Base-by-base conservation (phyloP, 768 basidiomycete species). In the Phaffia australis region DNA sequence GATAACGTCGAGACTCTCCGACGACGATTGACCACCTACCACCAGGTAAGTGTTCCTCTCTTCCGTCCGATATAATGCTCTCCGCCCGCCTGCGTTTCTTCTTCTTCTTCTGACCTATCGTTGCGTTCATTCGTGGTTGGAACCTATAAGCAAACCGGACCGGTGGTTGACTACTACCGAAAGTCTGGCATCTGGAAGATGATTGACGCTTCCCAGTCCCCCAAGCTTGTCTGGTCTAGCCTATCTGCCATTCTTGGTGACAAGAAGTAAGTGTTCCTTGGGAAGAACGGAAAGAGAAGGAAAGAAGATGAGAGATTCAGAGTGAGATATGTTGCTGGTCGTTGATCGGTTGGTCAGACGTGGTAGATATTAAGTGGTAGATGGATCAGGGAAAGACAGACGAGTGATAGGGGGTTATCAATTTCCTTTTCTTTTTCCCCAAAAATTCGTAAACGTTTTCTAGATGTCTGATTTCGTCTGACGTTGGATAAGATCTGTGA, bases 151-250 rank as follows among this genome's bases (percentile, higher is more conserved):
- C 92, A 95, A 78, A 99, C 95, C 18, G 88, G 87, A 1, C 94
- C 95, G 32, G 95, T 99, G 35, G 87, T 90, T 19, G 90, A 89
- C 55, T 97, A 95, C 81, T 99, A 99, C 83, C 90, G 87, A 79
- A 80, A 81, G 68, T 87, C 90, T 75, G 86, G 88, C 48, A 81
- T 98, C 58, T 97, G 92, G 93, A 80, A 82, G 52, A 86, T 85
- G 29, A 81, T 99, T 67, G 95, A 99, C 73, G 95, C 91, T 61
- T 88, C 94, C 19, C 95, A 98, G 80, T 84, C 87, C 21, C 95
- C 95, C 0, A 82, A 80, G 60, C 81, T 95, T 54, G 94, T 99
- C 23, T 98, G 95, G 95, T 70, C 65, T 14, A 47, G 42, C 35
- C 35, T 66, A 35, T 61, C 52, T 30, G 51, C 32, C 59, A 62